phyloP scores from a whole-genome alignment of 352 stramenopile genomes.

The Phytophthora ramorum region DNA sequence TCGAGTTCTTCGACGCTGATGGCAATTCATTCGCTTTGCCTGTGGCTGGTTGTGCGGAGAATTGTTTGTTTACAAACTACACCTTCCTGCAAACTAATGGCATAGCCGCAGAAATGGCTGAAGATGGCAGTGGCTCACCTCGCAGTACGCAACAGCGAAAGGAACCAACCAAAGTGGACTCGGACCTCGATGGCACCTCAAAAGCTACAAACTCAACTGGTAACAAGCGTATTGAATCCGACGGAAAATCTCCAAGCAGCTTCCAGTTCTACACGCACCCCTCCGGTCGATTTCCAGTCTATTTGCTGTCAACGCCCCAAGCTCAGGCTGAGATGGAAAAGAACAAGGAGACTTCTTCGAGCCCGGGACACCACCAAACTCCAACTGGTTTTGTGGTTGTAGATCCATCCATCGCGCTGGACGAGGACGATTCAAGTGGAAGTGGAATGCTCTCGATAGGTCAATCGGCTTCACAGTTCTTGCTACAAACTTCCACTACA shows the following conservation, averaged over 20 bases:
- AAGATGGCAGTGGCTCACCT: conserved; percentile 7
- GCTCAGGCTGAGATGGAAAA: conserved; percentile 49
- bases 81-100: conserved; percentile 74
- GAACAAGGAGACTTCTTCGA: conserved; percentile 14
- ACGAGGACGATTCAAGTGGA: conserved; percentile 13
- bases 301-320: conserved; percentile 59
- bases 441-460: not conserved
- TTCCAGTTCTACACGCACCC: conserved; percentile 61
- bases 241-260: conserved; percentile 2
- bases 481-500: not conserved
- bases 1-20: conserved; percentile 94
- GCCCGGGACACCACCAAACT: conserved; percentile 17
- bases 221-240: conserved; percentile 3
- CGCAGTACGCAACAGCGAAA: conserved; percentile 17
- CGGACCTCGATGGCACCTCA: not conserved
- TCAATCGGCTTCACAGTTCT: conserved; percentile 1
- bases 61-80: conserved; percentile 93
- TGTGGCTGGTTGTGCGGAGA: conserved; percentile 90
- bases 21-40: conserved; percentile 88
- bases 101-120: conserved; percentile 15
- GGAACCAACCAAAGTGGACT: not conserved
- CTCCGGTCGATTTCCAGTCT: conserved; percentile 64
- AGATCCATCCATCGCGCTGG: conserved; percentile 39
- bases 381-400: conserved; percentile 56
- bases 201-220: not conserved